A percentile compares a stretch with the other conserved stretches of the same genome.
These are phyloP conservation scores for Lojkania enalia DNA, from an alignment of 2,329 filamentous ascomycete genomes.

Conservation along the genomic window DNA sequence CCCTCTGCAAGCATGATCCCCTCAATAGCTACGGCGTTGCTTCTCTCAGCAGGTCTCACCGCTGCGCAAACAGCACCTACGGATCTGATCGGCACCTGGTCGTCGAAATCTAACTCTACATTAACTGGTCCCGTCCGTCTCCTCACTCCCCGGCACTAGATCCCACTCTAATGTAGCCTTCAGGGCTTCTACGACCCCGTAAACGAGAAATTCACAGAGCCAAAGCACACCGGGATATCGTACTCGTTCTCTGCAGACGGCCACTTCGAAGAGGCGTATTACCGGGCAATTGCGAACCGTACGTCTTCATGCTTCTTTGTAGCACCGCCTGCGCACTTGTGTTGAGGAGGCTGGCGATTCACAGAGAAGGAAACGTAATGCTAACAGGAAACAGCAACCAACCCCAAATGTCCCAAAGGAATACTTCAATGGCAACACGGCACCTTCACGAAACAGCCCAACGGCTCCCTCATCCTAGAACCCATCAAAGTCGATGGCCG, in stretches of 20 bases:
- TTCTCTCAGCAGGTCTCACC: conserved; percentile 41
- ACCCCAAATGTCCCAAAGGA: conserved; percentile 64
- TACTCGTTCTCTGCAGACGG: conserved; percentile 74
- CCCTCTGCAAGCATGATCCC: conserved; percentile 17
- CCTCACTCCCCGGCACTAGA: conserved; percentile 21
- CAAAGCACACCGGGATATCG: conserved; percentile 67
- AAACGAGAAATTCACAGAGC: conserved; percentile 68
- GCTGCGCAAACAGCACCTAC: conserved; percentile 44
- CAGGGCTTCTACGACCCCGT: conserved; percentile 72
- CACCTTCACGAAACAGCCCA: conserved; percentile 57
- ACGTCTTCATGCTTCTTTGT: conserved; percentile 42
- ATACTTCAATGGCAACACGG: conserved; percentile 77
- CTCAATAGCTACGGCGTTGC: conserved; percentile 30
- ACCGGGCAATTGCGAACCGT: conserved; percentile 71
- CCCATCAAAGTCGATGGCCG: conserved; percentile 69
- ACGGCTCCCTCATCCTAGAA: conserved; percentile 62
- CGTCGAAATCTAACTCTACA: conserved; percentile 69
- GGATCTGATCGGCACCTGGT: conserved; percentile 70
- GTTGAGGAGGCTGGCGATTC: neutral
- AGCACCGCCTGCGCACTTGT: no score
- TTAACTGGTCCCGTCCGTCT: conserved; percentile 66
- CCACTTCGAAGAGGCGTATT: conserved; percentile 70
- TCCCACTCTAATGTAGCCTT: conserved; percentile 20
- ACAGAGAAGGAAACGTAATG: neutral
- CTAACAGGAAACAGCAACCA: conserved; percentile 52